Percentiles rank a stretch among this genome's conserved stretches.
Conservation (phyloP, 371 early-diverging fungal species). For the Lichtheimia hyalospora region DNA sequence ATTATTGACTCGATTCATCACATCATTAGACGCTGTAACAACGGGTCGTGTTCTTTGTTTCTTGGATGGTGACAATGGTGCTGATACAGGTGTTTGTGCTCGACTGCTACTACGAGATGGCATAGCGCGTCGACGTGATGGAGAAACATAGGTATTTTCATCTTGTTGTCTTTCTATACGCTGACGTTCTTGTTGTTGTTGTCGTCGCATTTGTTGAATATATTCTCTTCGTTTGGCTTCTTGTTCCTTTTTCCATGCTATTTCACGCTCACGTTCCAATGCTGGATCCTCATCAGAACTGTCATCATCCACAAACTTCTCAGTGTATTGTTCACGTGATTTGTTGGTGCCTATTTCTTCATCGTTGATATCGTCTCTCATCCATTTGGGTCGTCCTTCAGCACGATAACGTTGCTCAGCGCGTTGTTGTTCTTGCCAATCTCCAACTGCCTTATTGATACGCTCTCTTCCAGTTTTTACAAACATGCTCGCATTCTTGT, state of each 20-base stretch:
- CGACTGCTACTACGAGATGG: constrained; percentile 3
- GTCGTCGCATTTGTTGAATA: constrained; percentile 9
- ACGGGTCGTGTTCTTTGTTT: constrained; percentile 23
- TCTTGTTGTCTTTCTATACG: constrained; percentile 18
- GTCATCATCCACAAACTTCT: constrained; percentile 34
- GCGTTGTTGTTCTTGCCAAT: constrained; percentile 57
- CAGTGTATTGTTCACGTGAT: constrained; percentile 8
- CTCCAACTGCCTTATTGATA: constrained; percentile 64
- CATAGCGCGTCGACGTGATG: constrained; percentile 47
- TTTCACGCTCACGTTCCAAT: constrained; percentile 16
- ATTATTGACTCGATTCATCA: constrained; percentile 32
- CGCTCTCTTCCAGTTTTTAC: constrained; percentile 70
- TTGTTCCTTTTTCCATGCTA: constrained; percentile 16
- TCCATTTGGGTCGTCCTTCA: constrained; percentile 32
- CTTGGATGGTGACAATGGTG: neutral
- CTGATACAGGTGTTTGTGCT: constrained; percentile 1
- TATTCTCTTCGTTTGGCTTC: constrained; percentile 18
- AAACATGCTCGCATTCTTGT: constrained; percentile 72
- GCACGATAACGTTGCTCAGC: constrained; percentile 24
- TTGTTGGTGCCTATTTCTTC: constrained; percentile 7
- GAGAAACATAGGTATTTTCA: constrained; percentile 53
- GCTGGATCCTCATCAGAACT: constrained; percentile 31
- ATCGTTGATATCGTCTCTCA: constrained; percentile 39
- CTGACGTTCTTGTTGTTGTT: constrained; percentile 15
- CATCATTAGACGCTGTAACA: constrained; percentile 19